phyloP scores from a whole-genome alignment of 176 grass and related monocot species.

The Oryza meridionalis region DNA sequence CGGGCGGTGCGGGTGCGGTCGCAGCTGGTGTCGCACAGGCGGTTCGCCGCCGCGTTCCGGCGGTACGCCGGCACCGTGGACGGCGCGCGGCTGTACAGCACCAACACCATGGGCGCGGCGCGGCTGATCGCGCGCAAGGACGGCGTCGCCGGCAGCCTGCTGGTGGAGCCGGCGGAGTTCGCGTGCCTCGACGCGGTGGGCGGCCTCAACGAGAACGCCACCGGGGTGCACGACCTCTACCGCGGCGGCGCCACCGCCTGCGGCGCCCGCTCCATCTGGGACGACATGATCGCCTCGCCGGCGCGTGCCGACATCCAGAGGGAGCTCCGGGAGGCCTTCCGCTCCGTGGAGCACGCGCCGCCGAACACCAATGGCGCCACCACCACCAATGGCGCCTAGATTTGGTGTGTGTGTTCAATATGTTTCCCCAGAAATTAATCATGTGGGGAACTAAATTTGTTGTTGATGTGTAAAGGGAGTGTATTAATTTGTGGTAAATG shows the following conservation, averaged over 20 bases:
- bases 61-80: constrained; percentile 63
- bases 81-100: constrained; percentile 65
- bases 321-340: constrained; percentile 61
- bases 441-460: background rate
- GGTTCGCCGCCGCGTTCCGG: constrained; percentile 60
- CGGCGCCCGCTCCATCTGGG: constrained; percentile 66
- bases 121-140: constrained; percentile 88
- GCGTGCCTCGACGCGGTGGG: constrained; percentile 69
- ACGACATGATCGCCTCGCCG: constrained; percentile 59
- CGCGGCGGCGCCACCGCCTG: constrained; percentile 48
- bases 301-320: constrained; percentile 45
- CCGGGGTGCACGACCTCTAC: constrained; percentile 72
- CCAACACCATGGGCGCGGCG: constrained; percentile 60
- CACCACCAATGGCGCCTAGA: no score
- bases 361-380: no score
- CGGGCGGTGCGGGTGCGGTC: constrained; percentile 73
- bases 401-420: no score
- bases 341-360: constrained; percentile 23
- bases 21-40: constrained; percentile 69
- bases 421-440: background rate
- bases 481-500: background rate
- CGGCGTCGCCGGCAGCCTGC: constrained; percentile 46
- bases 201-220: constrained; percentile 68
- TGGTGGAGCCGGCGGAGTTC: constrained; percentile 66
- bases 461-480: background rate